Evolutionary conservation across 192 early-diverging fungal genomes (phyloP).

Genomic region (Diversispora epigaea): DNA sequence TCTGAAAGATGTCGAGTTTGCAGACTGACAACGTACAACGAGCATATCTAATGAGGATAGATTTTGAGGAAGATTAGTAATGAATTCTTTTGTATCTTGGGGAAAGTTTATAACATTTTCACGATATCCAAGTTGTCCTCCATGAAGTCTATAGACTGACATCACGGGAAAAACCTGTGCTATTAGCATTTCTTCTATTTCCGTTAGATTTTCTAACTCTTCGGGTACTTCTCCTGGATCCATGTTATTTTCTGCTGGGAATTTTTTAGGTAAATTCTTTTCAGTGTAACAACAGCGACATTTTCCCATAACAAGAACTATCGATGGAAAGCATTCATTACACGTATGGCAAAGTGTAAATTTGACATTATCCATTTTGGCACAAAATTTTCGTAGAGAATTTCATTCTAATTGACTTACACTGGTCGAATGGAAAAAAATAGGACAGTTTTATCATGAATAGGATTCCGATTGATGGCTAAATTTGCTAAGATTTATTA

Average conservation of each 20-base stretch:
- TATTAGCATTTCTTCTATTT: neutral
- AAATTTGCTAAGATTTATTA: too few relatives aligned
- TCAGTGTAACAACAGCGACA: too few relatives aligned
- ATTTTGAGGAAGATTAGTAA: neutral
- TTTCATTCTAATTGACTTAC: too few relatives aligned
- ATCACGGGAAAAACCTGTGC: neutral
- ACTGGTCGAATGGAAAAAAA: too few relatives aligned
- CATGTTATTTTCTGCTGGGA: neutral
- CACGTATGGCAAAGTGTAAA: neutral
- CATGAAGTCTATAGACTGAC: neutral
- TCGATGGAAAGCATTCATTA: neutral
- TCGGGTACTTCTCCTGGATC: neutral
- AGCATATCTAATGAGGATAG: neutral
- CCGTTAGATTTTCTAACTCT: neutral
- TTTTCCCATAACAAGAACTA: neutral
- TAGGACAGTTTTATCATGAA: too few relatives aligned
- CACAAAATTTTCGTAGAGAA: neutral
- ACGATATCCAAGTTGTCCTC: neutral
- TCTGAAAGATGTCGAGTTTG: neutral
- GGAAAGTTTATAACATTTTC: neutral
- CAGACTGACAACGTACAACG: neutral
- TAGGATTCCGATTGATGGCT: too few relatives aligned
- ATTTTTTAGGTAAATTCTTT: neutral
- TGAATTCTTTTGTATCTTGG: neutral
- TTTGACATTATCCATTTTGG: neutral